Evolutionary conservation across 2,329 filamentous ascomycete genomes (phyloP), one percentile per base, ranked within the genome.

Genomic region (Mollisiaceae sp.): DNA sequence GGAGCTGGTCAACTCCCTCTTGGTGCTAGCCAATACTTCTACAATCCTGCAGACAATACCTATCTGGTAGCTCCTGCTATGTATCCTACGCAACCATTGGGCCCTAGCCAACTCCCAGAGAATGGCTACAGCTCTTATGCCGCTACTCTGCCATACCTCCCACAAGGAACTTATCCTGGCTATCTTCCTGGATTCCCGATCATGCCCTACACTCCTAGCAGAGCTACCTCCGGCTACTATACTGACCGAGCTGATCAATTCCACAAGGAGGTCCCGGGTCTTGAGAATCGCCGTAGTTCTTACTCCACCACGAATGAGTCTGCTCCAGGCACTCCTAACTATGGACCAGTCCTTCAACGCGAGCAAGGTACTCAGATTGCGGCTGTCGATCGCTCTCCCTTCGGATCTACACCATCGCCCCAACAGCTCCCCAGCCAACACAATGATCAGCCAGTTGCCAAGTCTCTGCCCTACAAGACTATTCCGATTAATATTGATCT

Each of bases 371-470:
- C 86, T 62, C 83, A 86, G 32, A 83, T 89, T 68, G 84, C 85
- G 50, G 82, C 80, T 45, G 77, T 87, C 72, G 88, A 91, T 72
- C 84, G 86, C 22, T 89, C 88, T 66, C 74, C 78, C 12, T 82
- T 86, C 39, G 91, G 89, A 75, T 89, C 85, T 14, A 89, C 88
- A 0, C 86, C 89, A 0, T 89, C 89, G n/a, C 85, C 88, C 41
- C 85, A 89, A 65, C 85, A 89, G 69, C 76, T 87, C 64, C 79
- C 80, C 32, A 75, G 82, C 78, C 57, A 73, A 75, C 63, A 78
- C 57, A 78, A 81, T 59, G 76, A 76, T 18, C 76, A 79, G 12
- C 68, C 74, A 18, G 45, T 61, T 43, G 62, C 64, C 14, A 77
- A 77, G 69, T 61, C 74, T 14, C 65, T 57, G 43, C 68, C 71